Conservation (phyloP, 1,284 basidiomycete species). For the Porogramme epimiltina region DNA sequence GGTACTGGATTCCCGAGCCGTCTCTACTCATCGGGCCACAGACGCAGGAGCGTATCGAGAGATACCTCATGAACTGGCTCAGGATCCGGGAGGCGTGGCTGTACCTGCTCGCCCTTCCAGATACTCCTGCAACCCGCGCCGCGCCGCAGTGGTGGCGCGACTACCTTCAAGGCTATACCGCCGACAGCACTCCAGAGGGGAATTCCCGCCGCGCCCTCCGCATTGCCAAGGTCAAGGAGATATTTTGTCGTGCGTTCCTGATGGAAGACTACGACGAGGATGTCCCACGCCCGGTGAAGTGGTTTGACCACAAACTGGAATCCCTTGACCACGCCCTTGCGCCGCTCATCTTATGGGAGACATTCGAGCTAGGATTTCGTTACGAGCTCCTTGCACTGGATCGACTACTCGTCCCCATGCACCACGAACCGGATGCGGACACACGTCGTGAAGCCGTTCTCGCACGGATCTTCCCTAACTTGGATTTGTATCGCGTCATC, state of each 20-base stretch:
- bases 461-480: not conserved
- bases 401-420: not conserved
- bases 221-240: not conserved
- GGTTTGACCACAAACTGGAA: not conserved
- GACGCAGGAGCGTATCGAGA: not conserved
- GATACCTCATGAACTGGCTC: constrained; percentile 7
- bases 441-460: not conserved
- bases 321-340: not conserved
- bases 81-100: not conserved
- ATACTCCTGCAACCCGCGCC: not conserved
- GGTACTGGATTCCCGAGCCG: constrained; percentile 12
- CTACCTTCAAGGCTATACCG: constrained; percentile 1
- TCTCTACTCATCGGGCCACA: constrained; percentile 1
- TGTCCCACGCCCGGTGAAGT: not conserved
- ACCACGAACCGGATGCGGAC: not conserved
- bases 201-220: not conserved
- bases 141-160: constrained; percentile 5
- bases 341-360: constrained; percentile 9
- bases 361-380: constrained; percentile 13
- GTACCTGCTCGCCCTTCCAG: constrained; percentile 1
- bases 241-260: not conserved
- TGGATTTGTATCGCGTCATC: not conserved
- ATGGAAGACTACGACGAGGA: not conserved
- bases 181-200: not conserved
- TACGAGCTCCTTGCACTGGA: constrained; percentile 11